Percentiles rank a stretch among this genome's conserved stretches.
Conservation (phyloP, 179 eudicot genomes). For the Vitellaria paradoxa region DNA sequence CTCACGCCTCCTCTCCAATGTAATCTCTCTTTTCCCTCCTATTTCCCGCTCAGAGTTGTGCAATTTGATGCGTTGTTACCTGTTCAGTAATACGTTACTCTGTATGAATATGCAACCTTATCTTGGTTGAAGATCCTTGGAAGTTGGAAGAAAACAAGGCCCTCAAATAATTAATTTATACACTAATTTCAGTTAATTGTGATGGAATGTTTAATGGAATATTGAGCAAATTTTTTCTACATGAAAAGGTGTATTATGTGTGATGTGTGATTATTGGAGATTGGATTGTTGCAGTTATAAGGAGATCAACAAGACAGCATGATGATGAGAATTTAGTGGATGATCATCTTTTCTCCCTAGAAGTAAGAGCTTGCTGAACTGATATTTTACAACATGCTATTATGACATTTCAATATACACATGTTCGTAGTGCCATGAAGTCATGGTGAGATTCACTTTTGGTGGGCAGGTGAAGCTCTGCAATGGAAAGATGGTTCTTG, state of each 20-base stretch:
- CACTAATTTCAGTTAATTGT: neutral
- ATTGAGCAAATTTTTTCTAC: neutral
- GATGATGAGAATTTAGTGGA: slow-evolving; percentile 53
- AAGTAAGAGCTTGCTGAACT: slow-evolving; percentile 48
- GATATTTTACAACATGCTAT: neutral
- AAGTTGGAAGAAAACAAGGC: too few species aligned
- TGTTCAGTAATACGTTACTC: too few species aligned
- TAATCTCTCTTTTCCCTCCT: slow-evolving; percentile 26
- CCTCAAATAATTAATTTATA: neutral
- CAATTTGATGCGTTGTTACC: too few species aligned
- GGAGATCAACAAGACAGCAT: slow-evolving; percentile 45
- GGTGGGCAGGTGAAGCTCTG: slow-evolving; percentile 80
- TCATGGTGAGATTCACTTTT: slow-evolving; percentile 15
- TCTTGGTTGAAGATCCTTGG: too few species aligned
- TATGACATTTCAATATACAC: neutral
- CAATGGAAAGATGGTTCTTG: slow-evolving; percentile 76
- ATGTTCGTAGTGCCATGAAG: neutral
- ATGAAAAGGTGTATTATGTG: neutral
- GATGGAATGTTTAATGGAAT: neutral
- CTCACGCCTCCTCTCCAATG: slow-evolving; percentile 95
- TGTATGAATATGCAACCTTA: too few species aligned
- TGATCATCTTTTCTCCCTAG: slow-evolving; percentile 79
- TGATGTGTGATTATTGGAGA: neutral
- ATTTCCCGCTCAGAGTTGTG: too few species aligned
- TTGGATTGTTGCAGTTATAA: slow-evolving; percentile 51